phyloP scores from a whole-genome alignment of 2,329 filamentous ascomycete species.

The Cucurbitaria berberidis region DNA sequence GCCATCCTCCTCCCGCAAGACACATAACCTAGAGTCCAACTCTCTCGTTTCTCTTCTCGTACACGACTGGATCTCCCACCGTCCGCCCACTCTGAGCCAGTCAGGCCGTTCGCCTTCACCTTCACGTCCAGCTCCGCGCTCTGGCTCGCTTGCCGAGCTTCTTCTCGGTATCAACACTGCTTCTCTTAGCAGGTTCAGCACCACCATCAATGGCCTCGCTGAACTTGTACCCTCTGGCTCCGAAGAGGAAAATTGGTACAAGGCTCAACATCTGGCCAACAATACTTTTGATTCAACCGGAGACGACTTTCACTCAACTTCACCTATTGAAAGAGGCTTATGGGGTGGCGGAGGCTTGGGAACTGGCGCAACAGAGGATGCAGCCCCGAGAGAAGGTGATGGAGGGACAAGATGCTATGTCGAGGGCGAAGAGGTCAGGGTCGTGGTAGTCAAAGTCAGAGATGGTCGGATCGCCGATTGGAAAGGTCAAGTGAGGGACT shows the following conservation, averaged over 20 bases:
- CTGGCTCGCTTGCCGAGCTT: slow-evolving; percentile 79
- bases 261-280: slow-evolving; percentile 83
- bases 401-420: slow-evolving; percentile 70
- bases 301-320: slow-evolving; percentile 37
- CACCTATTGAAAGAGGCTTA: slow-evolving; percentile 44
- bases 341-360: slow-evolving; percentile 57
- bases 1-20: slow-evolving; percentile 78
- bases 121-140: slow-evolving; percentile 56
- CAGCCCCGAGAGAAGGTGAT: slow-evolving; percentile 44
- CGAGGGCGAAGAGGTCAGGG: slow-evolving; percentile 80
- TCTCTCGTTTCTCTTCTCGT: slow-evolving; percentile 92
- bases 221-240: slow-evolving; percentile 73
- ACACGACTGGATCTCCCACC: slow-evolving; percentile 96
- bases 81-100: slow-evolving; percentile 73
- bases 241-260: slow-evolving; percentile 84
- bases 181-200: slow-evolving; percentile 84
- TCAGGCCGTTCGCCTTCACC: slow-evolving; percentile 65
- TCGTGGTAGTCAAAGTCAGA: slow-evolving; percentile 83
- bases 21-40: slow-evolving; percentile 80
- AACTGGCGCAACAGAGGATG: slow-evolving; percentile 50
- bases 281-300: slow-evolving; percentile 73
- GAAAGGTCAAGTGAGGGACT: slow-evolving; percentile 93
- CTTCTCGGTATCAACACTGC: slow-evolving; percentile 91
- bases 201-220: slow-evolving; percentile 91
- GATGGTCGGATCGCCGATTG: slow-evolving; percentile 91